A percentile compares a stretch with the other conserved stretches of the same genome.
Conservation (phyloP, 495 filamentous ascomycete genomes). For the Tuber microsphaerosporum region DNA sequence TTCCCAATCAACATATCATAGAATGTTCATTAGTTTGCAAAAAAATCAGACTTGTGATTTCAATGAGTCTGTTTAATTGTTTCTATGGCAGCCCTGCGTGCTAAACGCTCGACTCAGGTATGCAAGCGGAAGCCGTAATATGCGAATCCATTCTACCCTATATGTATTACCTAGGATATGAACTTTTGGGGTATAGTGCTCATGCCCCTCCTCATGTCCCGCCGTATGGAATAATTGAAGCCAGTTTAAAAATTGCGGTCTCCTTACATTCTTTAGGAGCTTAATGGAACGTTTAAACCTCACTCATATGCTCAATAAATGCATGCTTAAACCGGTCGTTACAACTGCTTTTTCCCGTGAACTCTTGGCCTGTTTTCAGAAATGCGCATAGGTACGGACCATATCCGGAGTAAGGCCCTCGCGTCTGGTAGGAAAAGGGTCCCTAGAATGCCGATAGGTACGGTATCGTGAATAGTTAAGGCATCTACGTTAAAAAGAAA, state of each 20-base stretch:
- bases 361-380: neutral
- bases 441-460: neutral
- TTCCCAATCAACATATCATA: neutral
- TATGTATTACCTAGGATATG: neutral
- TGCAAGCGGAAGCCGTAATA: neutral
- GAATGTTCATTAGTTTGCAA: neutral
- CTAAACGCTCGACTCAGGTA: neutral
- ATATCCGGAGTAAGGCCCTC: neutral
- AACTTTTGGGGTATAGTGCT: neutral
- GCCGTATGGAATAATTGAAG: neutral
- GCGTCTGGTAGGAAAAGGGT: neutral
- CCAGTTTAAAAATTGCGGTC: neutral
- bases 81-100: neutral
- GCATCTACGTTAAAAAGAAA: neutral
- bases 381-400: neutral
- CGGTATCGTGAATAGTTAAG: neutral
- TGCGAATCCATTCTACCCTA: neutral
- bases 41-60: neutral
- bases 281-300: neutral
- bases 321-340: neutral
- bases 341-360: neutral
- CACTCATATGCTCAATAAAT: neutral
- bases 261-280: neutral
- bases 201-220: neutral
- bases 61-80: neutral